Percentiles rank a stretch among this genome's conserved stretches.
Conservation (phyloP, 176 grass and related monocot genomes). For the Hyparrhenia diplandra region DNA sequence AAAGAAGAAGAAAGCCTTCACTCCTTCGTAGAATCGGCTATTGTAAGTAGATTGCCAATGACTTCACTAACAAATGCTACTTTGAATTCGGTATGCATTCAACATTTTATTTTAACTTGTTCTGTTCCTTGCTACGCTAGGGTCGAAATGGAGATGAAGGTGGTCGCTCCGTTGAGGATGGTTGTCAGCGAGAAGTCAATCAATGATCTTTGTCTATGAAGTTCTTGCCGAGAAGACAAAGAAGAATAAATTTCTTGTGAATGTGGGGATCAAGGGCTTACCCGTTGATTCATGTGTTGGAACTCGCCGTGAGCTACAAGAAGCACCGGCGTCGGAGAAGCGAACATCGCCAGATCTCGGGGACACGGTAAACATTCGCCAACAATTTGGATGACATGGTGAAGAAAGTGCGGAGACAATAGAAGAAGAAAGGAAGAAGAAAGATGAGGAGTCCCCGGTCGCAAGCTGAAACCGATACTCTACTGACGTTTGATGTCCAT, state of each 20-base stretch:
- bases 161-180: not conserved
- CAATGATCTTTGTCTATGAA: not conserved
- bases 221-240: not conserved
- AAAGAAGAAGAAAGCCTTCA: not conserved
- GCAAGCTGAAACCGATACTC: not conserved
- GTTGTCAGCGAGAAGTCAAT: not conserved
- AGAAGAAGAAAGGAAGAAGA: not conserved
- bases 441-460: not conserved
- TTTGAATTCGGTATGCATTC: not conserved
- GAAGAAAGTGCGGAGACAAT: not conserved
- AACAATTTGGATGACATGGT: not conserved
- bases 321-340: not conserved
- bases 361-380: not conserved
- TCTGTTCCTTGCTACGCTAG: not conserved
- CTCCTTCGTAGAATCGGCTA: not conserved
- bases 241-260: not conserved
- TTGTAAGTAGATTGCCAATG: not conserved
- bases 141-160: not conserved
- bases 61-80: not conserved
- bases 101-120: too few relatives aligned
- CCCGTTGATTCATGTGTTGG: not conserved
- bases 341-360: not conserved
- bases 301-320: not conserved
- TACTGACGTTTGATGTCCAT: not conserved
- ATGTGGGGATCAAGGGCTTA: not conserved